Conservation (phyloP, 805 yeast species). For the Candida piceae region DNA sequence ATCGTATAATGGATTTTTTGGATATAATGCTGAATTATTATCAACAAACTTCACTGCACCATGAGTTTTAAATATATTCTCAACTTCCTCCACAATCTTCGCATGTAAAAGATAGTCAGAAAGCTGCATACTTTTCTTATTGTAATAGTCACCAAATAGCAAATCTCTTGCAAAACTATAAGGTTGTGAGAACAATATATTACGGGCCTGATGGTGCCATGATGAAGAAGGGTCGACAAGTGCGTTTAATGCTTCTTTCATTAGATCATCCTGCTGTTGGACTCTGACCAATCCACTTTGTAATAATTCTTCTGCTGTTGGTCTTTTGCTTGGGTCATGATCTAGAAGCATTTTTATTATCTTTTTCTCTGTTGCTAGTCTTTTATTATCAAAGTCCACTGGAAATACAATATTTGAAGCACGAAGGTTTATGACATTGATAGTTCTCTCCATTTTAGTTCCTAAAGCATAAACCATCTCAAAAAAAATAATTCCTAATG, state of each 20-base stretch:
- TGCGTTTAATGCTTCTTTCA: constrained; percentile 81
- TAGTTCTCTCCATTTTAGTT: constrained; percentile 94
- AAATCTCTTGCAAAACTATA: constrained; percentile 81
- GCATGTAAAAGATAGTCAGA: constrained; percentile 54
- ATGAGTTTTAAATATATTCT: constrained; percentile 64
- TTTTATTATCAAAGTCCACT: constrained; percentile 48
- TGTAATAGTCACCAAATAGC: constrained; percentile 57
- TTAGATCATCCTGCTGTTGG: constrained; percentile 83
- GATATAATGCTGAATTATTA: constrained; percentile 66
- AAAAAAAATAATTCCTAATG: constrained; percentile 89
- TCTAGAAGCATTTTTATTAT: constrained; percentile 64
- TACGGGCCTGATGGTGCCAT: constrained; percentile 90
- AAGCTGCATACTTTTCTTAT: constrained; percentile 19
- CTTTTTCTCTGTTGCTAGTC: constrained; percentile 53
- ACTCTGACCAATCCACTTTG: constrained; percentile 83
- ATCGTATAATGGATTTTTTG: constrained; percentile 69
- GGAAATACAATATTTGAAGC: constrained; percentile 64
- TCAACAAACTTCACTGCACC: constrained; percentile 75
- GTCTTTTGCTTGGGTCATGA: constrained; percentile 75
- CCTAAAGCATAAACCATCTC: constrained; percentile 83
- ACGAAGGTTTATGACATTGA: constrained; percentile 63
- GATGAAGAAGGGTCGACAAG: constrained; percentile 88
- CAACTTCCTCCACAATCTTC: constrained; percentile 55
- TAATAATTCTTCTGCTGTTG: constrained; percentile 70
- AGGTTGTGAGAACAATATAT: constrained; percentile 79